Percentiles rank a stretch among this genome's conserved stretches.
Conservation (phyloP, 192 early-diverging fungal genomes). For the Entomortierella beljakovae region DNA sequence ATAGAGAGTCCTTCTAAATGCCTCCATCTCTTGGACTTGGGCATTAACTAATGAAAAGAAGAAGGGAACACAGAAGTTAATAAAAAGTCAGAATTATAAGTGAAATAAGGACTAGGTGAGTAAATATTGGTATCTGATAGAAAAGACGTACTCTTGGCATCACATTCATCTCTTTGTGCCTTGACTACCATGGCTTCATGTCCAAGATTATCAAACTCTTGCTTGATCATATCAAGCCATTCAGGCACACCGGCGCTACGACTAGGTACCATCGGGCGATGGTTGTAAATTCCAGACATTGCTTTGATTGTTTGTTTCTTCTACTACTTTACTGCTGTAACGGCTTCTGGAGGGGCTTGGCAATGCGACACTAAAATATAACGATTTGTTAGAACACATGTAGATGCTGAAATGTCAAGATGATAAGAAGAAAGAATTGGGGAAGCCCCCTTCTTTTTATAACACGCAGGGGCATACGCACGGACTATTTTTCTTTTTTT, state of each 20-base stretch:
- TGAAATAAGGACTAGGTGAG: background rate
- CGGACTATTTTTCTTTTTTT: conserved; percentile 14
- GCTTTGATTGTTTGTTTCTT: background rate
- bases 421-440: background rate
- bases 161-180: conserved; percentile 84
- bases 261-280: conserved; percentile 81
- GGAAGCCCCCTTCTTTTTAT: background rate
- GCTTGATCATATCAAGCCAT: conserved; percentile 79
- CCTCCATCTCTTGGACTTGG: conserved; percentile 85
- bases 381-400: too few species aligned
- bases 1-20: conserved; percentile 78
- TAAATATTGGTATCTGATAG: too few species aligned
- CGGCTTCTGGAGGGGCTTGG: too few species aligned
- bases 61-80: background rate
- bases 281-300: conserved; percentile 70
- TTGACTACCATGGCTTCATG: conserved; percentile 79
- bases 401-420: too few species aligned
- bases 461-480: conserved; percentile 32
- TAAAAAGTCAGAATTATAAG: background rate
- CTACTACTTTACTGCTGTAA: background rate
- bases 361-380: too few species aligned
- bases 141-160: conserved; percentile 82
- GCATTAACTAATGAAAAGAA: conserved; percentile 61
- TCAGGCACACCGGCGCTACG: conserved; percentile 73
- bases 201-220: conserved; percentile 79